Percentiles rank a stretch among this genome's conserved stretches.
Conservation (phyloP, 306 rosid genomes). For the Rosa rugosa region DNA sequence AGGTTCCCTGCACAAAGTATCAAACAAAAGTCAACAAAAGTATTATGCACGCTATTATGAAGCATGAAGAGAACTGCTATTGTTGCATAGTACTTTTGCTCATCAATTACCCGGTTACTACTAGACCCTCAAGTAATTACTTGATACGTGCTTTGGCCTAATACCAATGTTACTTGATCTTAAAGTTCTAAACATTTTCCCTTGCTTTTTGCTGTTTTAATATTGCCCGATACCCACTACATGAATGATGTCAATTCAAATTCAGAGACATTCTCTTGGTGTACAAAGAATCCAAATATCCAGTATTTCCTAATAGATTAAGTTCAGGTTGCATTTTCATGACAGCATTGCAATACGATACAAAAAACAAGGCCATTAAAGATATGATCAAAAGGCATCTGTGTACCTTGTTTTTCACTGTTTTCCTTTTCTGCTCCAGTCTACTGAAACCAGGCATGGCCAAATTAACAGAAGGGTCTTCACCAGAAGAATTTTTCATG, state of each 20-base stretch:
- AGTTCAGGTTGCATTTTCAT: neutral
- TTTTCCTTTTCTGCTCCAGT: conserved; percentile 46
- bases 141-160: neutral
- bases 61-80: neutral
- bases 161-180: neutral
- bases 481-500: conserved; percentile 20
- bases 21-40: neutral
- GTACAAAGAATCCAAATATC: neutral
- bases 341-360: neutral
- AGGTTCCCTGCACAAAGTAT: conserved; percentile 47
- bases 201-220: neutral
- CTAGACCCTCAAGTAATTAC: neutral
- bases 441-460: conserved; percentile 33
- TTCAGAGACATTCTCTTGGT: neutral
- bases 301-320: neutral
- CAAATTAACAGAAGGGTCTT: conserved; percentile 30
- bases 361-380: neutral
- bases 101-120: neutral
- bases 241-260: neutral
- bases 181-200: neutral
- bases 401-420: conserved; percentile 47
- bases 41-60: neutral
- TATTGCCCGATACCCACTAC: neutral
- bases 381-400: conserved; percentile 20
- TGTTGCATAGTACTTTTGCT: neutral